These are phyloP conservation scores for Fraxinus pennsylvanica DNA, from an alignment of 257 asterid species.

Conservation along the genomic window DNA sequence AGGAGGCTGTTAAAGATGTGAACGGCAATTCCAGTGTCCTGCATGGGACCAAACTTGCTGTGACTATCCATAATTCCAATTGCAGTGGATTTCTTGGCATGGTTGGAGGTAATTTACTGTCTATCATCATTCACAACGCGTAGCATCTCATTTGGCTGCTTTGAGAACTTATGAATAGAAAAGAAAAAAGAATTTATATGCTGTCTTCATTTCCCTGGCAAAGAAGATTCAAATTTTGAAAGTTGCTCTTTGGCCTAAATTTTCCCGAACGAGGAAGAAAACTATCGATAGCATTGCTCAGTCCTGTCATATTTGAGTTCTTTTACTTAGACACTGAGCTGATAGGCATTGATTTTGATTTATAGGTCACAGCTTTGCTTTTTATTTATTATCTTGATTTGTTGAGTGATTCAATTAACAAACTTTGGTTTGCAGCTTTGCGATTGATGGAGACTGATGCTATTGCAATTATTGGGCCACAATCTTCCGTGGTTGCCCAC, in stretches of 20 bases:
- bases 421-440: conserved; percentile 43
- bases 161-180: no score
- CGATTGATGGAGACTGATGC: conserved; percentile 58
- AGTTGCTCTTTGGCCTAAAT: no score
- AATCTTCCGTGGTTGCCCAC: conserved; percentile 80
- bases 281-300: not conserved
- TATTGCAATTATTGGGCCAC: conserved; percentile 79
- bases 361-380: not conserved
- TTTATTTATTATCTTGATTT: not conserved
- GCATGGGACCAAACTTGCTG: conserved; percentile 53
- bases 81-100: conserved; percentile 94
- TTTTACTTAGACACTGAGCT: not conserved
- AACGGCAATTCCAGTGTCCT: conserved; percentile 52
- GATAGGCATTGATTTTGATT: not conserved
- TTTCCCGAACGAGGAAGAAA: no score
- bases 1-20: conserved; percentile 91
- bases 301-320: not conserved
- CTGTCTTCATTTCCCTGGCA: no score
- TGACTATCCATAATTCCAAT: conserved; percentile 52
- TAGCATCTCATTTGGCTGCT: no score
- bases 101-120: conserved; percentile 60
- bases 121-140: no score
- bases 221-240: no score
- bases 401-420: not conserved
- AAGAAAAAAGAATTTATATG: no score